Evolutionary conservation across 2,329 filamentous ascomycete genomes (phyloP).

Genomic region (Stemphylium beticola): DNA sequence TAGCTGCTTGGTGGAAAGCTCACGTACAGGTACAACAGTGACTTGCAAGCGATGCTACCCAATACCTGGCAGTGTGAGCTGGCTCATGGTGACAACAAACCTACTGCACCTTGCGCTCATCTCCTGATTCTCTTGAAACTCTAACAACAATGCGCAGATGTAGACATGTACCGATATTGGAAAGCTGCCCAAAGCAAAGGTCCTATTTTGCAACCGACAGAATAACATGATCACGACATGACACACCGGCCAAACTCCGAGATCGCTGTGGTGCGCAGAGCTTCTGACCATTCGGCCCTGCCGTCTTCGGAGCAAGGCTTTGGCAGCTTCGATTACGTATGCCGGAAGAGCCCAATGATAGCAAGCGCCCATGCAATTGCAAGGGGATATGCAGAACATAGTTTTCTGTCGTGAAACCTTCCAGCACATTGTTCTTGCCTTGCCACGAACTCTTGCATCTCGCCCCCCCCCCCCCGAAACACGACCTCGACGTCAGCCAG

Average conservation of each 20-base stretch:
- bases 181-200: neutral
- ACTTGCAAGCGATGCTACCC: conserved; percentile 22
- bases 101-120: conserved; percentile 32
- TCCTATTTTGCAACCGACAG: too few relatives aligned
- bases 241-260: neutral
- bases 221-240: too few relatives aligned
- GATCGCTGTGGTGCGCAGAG: neutral
- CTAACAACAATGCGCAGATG: neutral
- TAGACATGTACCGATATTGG: neutral
- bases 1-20: conserved; percentile 20
- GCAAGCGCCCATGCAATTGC: conserved; percentile 10
- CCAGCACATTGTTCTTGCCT: conserved; percentile 17
- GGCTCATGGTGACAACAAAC: conserved; percentile 12
- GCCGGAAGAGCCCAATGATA: conserved; percentile 9
- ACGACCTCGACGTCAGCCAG: conserved; percentile 37
- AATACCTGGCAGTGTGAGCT: conserved; percentile 14
- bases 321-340: conserved; percentile 11
- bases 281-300: neutral
- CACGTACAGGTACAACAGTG: conserved; percentile 26
- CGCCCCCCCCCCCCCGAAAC: conserved; percentile 20
- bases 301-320: conserved; percentile 7
- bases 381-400: conserved; percentile 16
- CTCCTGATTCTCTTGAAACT: conserved; percentile 23
- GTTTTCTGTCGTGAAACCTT: conserved; percentile 12
- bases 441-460: conserved; percentile 20